Percentiles rank a stretch among this genome's conserved stretches.
These are phyloP conservation scores for Acacia acuminata DNA, from an alignment of 306 rosid genomes.

Conservation along the genomic window DNA sequence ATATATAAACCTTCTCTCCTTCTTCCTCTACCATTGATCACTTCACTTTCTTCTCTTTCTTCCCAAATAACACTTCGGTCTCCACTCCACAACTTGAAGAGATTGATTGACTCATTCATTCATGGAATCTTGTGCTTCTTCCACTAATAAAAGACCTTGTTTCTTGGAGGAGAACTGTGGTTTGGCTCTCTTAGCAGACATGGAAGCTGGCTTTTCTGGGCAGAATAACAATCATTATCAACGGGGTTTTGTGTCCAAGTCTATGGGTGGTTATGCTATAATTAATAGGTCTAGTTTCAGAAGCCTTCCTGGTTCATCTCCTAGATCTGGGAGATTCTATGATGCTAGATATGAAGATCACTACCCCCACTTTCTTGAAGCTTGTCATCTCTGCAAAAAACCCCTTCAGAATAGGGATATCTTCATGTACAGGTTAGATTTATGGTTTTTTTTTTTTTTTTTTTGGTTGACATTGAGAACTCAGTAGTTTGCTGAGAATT, in stretches of 20 bases:
- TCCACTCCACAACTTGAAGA: not conserved
- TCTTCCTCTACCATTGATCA: not conserved
- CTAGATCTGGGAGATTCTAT: slow-evolving; percentile 73
- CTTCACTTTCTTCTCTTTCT: slow-evolving; percentile 9
- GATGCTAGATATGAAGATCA: slow-evolving; percentile 76
- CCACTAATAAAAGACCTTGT: slow-evolving; percentile 45
- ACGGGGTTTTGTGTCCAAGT: slow-evolving; percentile 44
- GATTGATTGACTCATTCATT: not conserved
- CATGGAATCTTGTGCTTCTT: slow-evolving; percentile 45
- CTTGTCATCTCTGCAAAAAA: slow-evolving; percentile 74
- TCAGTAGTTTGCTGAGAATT: too few relatives aligned
- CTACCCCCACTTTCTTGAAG: slow-evolving; percentile 74
- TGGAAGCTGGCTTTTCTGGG: slow-evolving; percentile 63
- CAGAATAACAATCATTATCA: slow-evolving; percentile 1
- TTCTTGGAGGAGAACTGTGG: slow-evolving; percentile 65
- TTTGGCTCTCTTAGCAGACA: slow-evolving; percentile 59
- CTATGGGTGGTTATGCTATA: slow-evolving; percentile 52
- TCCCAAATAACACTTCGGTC: not conserved
- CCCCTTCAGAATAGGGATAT: slow-evolving; percentile 71
- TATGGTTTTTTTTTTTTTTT: too few relatives aligned
- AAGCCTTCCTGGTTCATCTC: slow-evolving; percentile 40
- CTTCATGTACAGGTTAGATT: slow-evolving; percentile 90
- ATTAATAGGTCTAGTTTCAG: slow-evolving; percentile 36
- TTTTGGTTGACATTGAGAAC: not conserved
- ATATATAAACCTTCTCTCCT: slow-evolving; percentile 26